phyloP scores from a whole-genome alignment of 495 filamentous ascomycete species.

The Beverwykella pulmonaria region DNA sequence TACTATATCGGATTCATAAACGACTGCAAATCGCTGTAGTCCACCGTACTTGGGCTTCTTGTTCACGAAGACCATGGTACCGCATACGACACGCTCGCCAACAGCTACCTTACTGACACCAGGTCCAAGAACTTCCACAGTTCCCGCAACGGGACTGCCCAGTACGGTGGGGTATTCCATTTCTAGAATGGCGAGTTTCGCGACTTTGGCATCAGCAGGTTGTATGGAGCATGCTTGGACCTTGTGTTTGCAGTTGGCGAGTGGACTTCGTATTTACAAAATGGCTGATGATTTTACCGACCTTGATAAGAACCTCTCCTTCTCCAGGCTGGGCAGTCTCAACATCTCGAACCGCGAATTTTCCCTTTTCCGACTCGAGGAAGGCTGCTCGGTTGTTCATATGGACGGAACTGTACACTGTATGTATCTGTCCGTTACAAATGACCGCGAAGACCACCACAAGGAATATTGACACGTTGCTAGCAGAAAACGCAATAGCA shows the following conservation, averaged over 20 bases:
- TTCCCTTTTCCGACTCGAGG: slow-evolving; percentile 5
- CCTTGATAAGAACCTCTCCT: slow-evolving; percentile 17
- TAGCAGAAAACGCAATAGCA: neutral
- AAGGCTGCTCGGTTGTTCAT: slow-evolving; percentile 17
- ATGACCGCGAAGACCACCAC: neutral
- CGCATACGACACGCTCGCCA: slow-evolving; percentile 15
- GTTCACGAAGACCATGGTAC: slow-evolving; percentile 18
- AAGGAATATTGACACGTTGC: neutral
- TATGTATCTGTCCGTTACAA: no score
- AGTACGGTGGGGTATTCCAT: slow-evolving; percentile 20
- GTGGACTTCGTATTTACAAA: no score
- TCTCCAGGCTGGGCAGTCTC: slow-evolving; percentile 11
- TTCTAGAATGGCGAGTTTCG: slow-evolving; percentile 1
- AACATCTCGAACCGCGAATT: slow-evolving; percentile 9
- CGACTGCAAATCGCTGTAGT: slow-evolving; percentile 10
- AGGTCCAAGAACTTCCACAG: slow-evolving; percentile 10
- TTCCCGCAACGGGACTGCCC: slow-evolving; percentile 11
- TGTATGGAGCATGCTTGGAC: slow-evolving; percentile 15
- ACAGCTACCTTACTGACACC: slow-evolving; percentile 8
- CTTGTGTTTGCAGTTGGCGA: neutral
- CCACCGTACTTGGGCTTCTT: slow-evolving; percentile 24
- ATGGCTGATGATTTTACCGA: neutral
- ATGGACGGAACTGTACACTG: no score
- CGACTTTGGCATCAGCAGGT: slow-evolving; percentile 22
- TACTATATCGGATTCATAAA: slow-evolving; percentile 16